Conservation (phyloP, 192 early-diverging fungal genomes). For the Entomortierella lignicola region DNA sequence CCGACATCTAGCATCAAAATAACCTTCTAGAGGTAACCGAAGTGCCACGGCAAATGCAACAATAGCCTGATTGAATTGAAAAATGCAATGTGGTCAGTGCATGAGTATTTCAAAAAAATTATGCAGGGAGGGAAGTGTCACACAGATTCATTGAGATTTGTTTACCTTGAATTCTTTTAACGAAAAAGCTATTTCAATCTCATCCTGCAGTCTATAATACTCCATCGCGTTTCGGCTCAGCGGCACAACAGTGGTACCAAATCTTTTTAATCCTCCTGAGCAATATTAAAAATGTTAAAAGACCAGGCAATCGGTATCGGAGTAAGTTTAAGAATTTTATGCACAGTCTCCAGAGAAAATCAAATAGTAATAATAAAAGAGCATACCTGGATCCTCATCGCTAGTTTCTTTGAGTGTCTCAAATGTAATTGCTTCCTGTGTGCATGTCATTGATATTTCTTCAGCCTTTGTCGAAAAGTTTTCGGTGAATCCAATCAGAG, state of each 20-base stretch:
- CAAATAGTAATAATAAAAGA: no score
- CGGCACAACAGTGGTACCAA: slow-evolving; percentile 33
- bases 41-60: neutral
- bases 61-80: no score
- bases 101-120: neutral
- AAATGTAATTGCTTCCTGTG: slow-evolving; percentile 20
- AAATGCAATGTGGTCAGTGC: neutral
- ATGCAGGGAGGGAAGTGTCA: neutral
- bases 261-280: slow-evolving; percentile 7
- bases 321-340: no score
- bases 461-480: slow-evolving; percentile 45
- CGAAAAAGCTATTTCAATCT: slow-evolving; percentile 19
- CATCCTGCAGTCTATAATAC: slow-evolving; percentile 12
- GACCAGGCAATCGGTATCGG: no score
- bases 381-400: slow-evolving; percentile 13
- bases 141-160: neutral
- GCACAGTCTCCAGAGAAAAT: no score
- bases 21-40: slow-evolving; percentile 26
- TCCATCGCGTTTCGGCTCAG: slow-evolving; percentile 16
- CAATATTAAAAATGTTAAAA: no score
- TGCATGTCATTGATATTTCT: slow-evolving; percentile 38
- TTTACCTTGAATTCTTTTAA: slow-evolving; percentile 40
- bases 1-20: slow-evolving; percentile 30
- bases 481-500: slow-evolving; percentile 29
- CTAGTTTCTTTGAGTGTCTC: slow-evolving; percentile 13